Evolutionary conservation across 2,329 filamentous ascomycete genomes (phyloP).

Genomic region (Davidsoniella virescens): DNA sequence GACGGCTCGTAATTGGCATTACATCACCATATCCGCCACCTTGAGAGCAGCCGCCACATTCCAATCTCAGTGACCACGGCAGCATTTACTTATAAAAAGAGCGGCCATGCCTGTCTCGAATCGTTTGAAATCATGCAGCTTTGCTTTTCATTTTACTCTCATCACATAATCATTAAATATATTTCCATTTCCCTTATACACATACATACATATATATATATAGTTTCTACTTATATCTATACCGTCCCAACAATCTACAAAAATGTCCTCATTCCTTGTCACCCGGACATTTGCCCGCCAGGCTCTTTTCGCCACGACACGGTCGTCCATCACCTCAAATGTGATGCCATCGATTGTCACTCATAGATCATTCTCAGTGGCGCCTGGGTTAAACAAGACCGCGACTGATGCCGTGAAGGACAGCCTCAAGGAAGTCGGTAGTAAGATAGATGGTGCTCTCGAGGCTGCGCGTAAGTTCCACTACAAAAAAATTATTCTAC

Average conservation of each 20-base stretch:
- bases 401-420: constrained; percentile 42
- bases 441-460: constrained; percentile 46
- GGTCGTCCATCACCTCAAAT: constrained; percentile 16
- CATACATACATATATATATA: too few relatives aligned
- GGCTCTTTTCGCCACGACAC: constrained; percentile 18
- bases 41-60: background rate
- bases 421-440: constrained; percentile 37
- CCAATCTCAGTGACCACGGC: background rate
- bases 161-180: background rate
- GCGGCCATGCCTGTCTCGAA: too few relatives aligned
- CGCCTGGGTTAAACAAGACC: constrained; percentile 28
- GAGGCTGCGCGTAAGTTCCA: constrained; percentile 35
- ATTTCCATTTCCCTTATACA: background rate
- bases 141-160: background rate
- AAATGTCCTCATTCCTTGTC: constrained; percentile 9
- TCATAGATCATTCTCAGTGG: constrained; percentile 35
- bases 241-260: background rate
- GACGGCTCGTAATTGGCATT: background rate
- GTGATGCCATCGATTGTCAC: constrained; percentile 24
- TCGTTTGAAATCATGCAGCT: background rate
- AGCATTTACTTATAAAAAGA: too few relatives aligned
- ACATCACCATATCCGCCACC: constrained; percentile 9
- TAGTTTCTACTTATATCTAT: background rate
- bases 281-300: constrained; percentile 25
- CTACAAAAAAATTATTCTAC: background rate